Evolutionary conservation across 352 stramenopile species (phyloP), one percentile per base, ranked within the genome.

Genomic region (Phytophthora megakarya): DNA sequence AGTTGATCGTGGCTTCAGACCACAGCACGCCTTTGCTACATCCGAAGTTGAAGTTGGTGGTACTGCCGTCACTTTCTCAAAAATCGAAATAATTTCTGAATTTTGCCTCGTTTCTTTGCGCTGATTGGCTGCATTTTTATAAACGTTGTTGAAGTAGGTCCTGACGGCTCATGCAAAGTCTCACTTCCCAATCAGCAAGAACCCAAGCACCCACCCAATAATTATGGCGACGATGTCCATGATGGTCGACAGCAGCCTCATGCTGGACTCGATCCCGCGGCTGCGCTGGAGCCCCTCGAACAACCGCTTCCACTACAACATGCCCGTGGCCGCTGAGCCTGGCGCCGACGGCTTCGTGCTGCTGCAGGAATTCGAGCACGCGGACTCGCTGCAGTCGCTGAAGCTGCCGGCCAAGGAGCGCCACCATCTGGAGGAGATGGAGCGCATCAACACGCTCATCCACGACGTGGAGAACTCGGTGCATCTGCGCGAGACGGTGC

Each of bases 251-350:
- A 69, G 68, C 49, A 56, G 59, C 26, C 26, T 9, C 26, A 10
- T 74, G 46, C 40, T 90, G 68, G 80, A 85, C 44, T 76, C 75
- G 51, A 88, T 92, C 67, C 84, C 84, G 35, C 84, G 84, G 5
- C 55, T 92, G 51, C 84, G 81, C 46, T 92, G 84, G 84, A 88
- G 73, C 64, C 67, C 80, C 25, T 59, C 61, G 40, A 88, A 88
- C 73, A 86, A 92, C 67, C 84, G 84, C 44, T 92, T 92, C 75
- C 84, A 90, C 71, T 92, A 77, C 70, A 88, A 76, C 43, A 65
- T 90, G 58, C 84, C 81, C 10, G 61, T 89, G 47, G 81, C 79
- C 1, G 68, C 76, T 21, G 81, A 92, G 56, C 83, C 83, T 0
- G 83, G 83, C 54, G 61, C 58, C 3, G 55, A 78, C 57, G 83